A percentile compares a stretch with the other conserved stretches of the same genome.
These are phyloP conservation scores for Triangularia verruculosa DNA, from an alignment of 2,329 filamentous ascomycete species.

Conservation along the genomic window DNA sequence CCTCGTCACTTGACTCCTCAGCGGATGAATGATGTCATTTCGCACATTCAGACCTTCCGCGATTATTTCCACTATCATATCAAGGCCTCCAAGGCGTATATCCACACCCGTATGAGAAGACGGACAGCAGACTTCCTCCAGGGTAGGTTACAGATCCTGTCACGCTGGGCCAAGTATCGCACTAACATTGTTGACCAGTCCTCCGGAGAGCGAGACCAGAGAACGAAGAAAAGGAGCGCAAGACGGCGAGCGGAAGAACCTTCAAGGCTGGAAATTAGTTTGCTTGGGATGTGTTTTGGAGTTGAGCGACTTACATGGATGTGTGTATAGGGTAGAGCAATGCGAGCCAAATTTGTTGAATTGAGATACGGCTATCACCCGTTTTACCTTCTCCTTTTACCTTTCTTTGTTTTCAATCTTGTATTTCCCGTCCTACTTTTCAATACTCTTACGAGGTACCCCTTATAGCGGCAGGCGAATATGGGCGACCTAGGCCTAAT, in stretches of 20 bases:
- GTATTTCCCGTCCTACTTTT: too few relatives aligned
- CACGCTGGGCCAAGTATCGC: background rate
- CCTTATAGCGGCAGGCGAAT: too few relatives aligned
- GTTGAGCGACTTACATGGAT: background rate
- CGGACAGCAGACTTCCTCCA: constrained; percentile 97
- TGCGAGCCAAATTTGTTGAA: background rate
- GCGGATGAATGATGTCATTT: constrained; percentile 91
- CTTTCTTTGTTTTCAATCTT: too few relatives aligned
- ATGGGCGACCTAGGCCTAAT: too few relatives aligned
- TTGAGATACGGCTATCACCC: background rate
- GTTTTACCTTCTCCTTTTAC: background rate
- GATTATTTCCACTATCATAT: constrained; percentile 99
- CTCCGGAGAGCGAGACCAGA: constrained; percentile 92
- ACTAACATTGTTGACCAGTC: constrained; percentile 51
- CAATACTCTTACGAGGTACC: too few relatives aligned
- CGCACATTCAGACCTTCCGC: constrained; percentile 98
- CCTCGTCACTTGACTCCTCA: constrained; percentile 89
- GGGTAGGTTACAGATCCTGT: constrained; percentile 53
- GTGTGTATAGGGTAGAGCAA: background rate
- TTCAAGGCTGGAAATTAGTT: constrained; percentile 56
- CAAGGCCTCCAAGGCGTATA: constrained; percentile 98
- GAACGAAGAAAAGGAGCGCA: constrained; percentile 94
- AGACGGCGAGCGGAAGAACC: constrained; percentile 93
- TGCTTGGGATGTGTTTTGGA: background rate
- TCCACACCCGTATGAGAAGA: constrained; percentile 96